Percentiles rank a stretch among this genome's conserved stretches.
These are phyloP conservation scores for Penicillium canescens DNA, from an alignment of 495 filamentous ascomycete genomes.

Conservation along the genomic window DNA sequence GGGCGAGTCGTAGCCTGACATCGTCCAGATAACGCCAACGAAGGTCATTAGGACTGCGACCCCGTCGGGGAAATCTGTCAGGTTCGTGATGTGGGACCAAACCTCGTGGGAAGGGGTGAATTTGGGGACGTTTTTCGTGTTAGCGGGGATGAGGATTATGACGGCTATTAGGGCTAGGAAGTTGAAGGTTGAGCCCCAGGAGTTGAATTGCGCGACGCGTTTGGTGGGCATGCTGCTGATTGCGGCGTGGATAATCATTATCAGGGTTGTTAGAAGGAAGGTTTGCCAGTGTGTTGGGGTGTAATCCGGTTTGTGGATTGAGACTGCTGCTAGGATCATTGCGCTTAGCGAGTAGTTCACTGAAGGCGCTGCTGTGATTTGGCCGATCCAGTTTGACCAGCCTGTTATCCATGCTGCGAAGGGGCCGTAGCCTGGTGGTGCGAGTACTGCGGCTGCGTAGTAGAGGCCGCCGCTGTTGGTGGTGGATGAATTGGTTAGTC, in stretches of 20 bases:
- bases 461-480: constrained; percentile 67
- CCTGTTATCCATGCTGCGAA: constrained; percentile 73
- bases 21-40: constrained; percentile 63
- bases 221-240: constrained; percentile 76
- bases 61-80: constrained; percentile 70
- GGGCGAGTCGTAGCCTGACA: constrained; percentile 70
- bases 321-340: constrained; percentile 73
- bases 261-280: constrained; percentile 67
- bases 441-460: constrained; percentile 77
- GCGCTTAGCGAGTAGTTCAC: constrained; percentile 61
- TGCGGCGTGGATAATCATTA: constrained; percentile 69
- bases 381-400: constrained; percentile 76
- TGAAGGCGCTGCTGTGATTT: constrained; percentile 70
- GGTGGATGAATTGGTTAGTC: constrained; percentile 15
- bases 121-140: constrained; percentile 56
- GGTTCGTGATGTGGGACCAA: constrained; percentile 69
- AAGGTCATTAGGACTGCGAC: constrained; percentile 77
- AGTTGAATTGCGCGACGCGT: constrained; percentile 76
- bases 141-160: constrained; percentile 70
- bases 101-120: constrained; percentile 64
- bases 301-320: constrained; percentile 66
- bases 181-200: constrained; percentile 73
- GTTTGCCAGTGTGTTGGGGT: constrained; percentile 66
- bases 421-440: constrained; percentile 72
- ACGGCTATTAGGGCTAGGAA: constrained; percentile 66